These are phyloP conservation scores for Fusarium decemcellulare DNA, from an alignment of 2,329 filamentous ascomycete genomes.

Conservation along the genomic window DNA sequence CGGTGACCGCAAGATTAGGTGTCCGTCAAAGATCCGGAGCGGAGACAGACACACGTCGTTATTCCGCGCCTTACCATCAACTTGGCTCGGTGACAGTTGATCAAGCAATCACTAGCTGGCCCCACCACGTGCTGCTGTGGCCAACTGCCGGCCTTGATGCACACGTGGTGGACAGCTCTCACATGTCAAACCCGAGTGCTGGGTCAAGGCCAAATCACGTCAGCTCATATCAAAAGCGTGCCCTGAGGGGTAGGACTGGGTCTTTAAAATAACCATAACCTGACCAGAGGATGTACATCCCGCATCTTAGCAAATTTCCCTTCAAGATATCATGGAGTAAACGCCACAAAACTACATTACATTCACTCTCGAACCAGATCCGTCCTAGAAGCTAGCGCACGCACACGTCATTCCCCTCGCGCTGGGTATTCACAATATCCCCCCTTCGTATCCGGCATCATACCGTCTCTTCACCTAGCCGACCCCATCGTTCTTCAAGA, in stretches of 20 bases:
- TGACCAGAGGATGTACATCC: slow-evolving; percentile 22
- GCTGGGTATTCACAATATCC: slow-evolving; percentile 43
- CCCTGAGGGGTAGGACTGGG: slow-evolving; percentile 7
- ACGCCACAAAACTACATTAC: slow-evolving; percentile 46
- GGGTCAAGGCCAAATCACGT: background rate
- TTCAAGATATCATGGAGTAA: slow-evolving; percentile 44
- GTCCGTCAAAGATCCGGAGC: slow-evolving; percentile 7
- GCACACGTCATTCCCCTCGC: slow-evolving; percentile 13
- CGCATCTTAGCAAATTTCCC: slow-evolving; percentile 33
- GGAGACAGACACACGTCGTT: background rate
- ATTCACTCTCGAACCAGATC: slow-evolving; percentile 38
- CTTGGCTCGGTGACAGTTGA: background rate
- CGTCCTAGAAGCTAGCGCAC: slow-evolving; percentile 17
- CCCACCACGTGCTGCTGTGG: background rate
- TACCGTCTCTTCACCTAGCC: slow-evolving; percentile 14
- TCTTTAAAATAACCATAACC: slow-evolving; percentile 24
- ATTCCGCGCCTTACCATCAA: slow-evolving; percentile 4
- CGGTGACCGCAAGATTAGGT: slow-evolving; percentile 16
- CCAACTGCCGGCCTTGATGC: slow-evolving; percentile 9
- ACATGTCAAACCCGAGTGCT: slow-evolving; percentile 14
- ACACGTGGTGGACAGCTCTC: slow-evolving; percentile 9
- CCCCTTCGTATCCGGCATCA: slow-evolving; percentile 22
- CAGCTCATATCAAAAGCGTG: slow-evolving; percentile 3
- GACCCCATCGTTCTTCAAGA: slow-evolving; percentile 28
- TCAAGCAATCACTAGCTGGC: background rate